phyloP scores from a whole-genome alignment of 139 green algal species.

The Chloropicon primus region DNA sequence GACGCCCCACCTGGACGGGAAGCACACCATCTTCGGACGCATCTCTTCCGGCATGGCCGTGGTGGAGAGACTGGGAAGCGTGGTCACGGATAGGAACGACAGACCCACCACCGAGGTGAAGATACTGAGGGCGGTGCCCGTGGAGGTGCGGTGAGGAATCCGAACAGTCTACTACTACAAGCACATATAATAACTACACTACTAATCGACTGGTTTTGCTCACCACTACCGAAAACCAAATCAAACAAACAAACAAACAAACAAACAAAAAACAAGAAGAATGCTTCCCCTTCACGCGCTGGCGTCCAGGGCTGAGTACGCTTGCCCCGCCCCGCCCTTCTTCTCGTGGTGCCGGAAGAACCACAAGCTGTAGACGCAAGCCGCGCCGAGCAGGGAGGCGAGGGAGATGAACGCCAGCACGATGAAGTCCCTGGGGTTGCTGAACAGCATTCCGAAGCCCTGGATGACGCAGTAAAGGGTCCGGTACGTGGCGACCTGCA shows the following conservation, averaged over 20 bases:
- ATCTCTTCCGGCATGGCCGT: conserved; percentile 74
- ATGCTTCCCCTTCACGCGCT: too few species aligned
- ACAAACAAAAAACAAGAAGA: too few species aligned
- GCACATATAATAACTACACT: too few species aligned
- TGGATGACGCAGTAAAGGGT: background rate
- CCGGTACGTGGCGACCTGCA: background rate
- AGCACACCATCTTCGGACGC: conserved; percentile 95
- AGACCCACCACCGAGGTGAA: conserved; percentile 49
- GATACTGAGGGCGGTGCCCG: conserved; percentile 16
- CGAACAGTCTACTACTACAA: too few species aligned
- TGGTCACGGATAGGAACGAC: conserved; percentile 58
- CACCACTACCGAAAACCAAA: background rate
- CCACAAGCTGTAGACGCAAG: background rate
- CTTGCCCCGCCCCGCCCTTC: background rate
- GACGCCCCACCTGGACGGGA: conserved; percentile 73
- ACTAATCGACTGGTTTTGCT: too few species aligned
- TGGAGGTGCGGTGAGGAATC: too few species aligned
- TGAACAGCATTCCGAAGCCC: background rate
- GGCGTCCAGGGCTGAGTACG: too few species aligned
- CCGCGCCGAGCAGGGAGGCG: background rate
- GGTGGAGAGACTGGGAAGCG: conserved; percentile 72
- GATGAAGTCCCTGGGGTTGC: background rate
- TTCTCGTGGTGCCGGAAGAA: background rate
- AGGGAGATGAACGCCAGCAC: background rate
- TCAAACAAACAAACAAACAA: background rate